These are phyloP conservation scores for Metschnikowia hibisci DNA, from an alignment of 805 yeast species.

Conservation along the genomic window DNA sequence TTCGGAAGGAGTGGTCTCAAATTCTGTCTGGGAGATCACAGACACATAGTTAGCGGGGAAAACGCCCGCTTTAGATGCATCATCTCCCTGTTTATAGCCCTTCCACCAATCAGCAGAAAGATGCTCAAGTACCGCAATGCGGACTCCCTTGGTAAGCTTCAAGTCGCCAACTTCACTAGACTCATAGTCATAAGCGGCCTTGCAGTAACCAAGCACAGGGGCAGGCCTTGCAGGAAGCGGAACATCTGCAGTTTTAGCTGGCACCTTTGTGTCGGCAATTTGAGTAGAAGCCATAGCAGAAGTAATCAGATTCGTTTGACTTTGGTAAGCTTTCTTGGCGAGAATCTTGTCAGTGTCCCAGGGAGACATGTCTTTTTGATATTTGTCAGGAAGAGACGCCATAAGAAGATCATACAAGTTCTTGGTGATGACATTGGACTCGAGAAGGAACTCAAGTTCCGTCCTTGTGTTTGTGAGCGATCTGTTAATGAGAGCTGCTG, in stretches of 20 bases:
- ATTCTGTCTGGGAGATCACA: conserved; percentile 34
- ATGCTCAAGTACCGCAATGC: conserved; percentile 64
- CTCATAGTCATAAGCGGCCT: conserved; percentile 69
- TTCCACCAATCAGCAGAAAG: conserved; percentile 89
- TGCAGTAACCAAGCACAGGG: conserved; percentile 38
- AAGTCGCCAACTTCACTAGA: conserved; percentile 79
- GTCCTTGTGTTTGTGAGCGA: conserved; percentile 70
- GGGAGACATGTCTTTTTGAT: conserved; percentile 48
- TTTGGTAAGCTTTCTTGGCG: background rate
- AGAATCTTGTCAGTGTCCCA: conserved; percentile 38
- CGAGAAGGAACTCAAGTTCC: conserved; percentile 76
- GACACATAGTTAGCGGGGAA: conserved; percentile 87
- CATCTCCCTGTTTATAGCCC: conserved; percentile 48
- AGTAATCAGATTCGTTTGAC: background rate
- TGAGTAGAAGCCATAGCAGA: conserved; percentile 6
- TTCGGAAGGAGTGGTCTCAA: conserved; percentile 20
- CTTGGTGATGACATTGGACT: conserved; percentile 66
- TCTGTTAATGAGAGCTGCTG: conserved; percentile 66
- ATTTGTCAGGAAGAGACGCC: conserved; percentile 53
- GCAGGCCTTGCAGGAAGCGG: conserved; percentile 16
- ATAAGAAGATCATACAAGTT: conserved; percentile 49
- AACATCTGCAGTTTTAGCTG: conserved; percentile 3
- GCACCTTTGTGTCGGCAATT: conserved; percentile 8
- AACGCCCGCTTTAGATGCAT: conserved; percentile 58
- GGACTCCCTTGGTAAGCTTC: conserved; percentile 60